Evolutionary conservation across 2,329 filamentous ascomycete genomes (phyloP).

Genomic region (Phoma sp.): DNA sequence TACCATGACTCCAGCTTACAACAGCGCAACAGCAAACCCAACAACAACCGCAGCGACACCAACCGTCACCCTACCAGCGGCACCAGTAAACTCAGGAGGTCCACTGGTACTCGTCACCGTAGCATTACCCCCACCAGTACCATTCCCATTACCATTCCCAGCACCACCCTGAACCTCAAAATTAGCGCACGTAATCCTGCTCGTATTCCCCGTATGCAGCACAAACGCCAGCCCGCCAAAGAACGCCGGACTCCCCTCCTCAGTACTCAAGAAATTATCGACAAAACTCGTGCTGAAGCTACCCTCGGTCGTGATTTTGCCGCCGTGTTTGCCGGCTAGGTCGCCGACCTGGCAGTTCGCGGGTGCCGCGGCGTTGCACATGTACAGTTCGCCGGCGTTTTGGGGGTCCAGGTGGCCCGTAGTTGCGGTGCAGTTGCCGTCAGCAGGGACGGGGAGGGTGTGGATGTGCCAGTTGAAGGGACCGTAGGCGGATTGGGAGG

Average conservation of each 20-base stretch:
- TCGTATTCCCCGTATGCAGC: slow-evolving; percentile 59
- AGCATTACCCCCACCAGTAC: slow-evolving; percentile 8
- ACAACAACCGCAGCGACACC: slow-evolving; percentile 15
- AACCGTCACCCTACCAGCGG: slow-evolving; percentile 14
- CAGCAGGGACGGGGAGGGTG: slow-evolving; percentile 42
- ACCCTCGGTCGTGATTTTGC: slow-evolving; percentile 38
- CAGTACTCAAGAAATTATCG: slow-evolving; percentile 59
- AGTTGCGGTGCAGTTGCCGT: slow-evolving; percentile 50
- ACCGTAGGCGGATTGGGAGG: slow-evolving; percentile 30
- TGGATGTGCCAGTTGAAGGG: slow-evolving; percentile 51
- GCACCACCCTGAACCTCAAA: slow-evolving; percentile 64
- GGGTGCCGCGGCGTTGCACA: slow-evolving; percentile 42
- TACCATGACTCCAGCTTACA: not conserved
- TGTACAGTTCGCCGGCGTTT: slow-evolving; percentile 41
- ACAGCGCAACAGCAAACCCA: slow-evolving; percentile 21
- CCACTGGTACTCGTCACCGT: slow-evolving; percentile 18
- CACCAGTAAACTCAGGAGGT: slow-evolving; percentile 25
- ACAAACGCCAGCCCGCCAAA: slow-evolving; percentile 62
- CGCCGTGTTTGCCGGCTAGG: slow-evolving; percentile 53
- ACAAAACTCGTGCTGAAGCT: slow-evolving; percentile 45
- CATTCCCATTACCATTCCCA: slow-evolving; percentile 9
- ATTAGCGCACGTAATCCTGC: slow-evolving; percentile 63
- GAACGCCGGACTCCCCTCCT: slow-evolving; percentile 51
- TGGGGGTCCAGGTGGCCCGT: slow-evolving; percentile 50
- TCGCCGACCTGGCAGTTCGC: slow-evolving; percentile 52